Base-by-base conservation (phyloP, 495 filamentous ascomycete genomes). In the Ramalina intermedia region DNA sequence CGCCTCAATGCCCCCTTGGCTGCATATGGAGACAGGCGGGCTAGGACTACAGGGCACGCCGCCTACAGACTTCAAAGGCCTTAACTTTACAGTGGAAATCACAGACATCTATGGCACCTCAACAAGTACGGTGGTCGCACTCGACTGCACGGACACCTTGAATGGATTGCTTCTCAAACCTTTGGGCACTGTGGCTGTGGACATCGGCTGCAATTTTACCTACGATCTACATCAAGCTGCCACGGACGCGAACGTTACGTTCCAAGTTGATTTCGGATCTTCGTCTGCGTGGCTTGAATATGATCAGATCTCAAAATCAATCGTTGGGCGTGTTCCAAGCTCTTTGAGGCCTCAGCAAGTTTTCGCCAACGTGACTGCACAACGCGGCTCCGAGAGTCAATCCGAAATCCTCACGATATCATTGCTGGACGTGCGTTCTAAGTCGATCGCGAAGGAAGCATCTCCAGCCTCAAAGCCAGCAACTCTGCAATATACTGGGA, bases 221-320 rank as follows among this genome's bases (percentile, higher is more conserved):
- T 82, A 84, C 42, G 67, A 73, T 4, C 69, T 94, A 35, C 67
- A 77, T 46, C 61, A 69, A 26, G 73, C 74, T 20, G 54, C 84
- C 17, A 56, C 76, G 12, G 67, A 66, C 23, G 59, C 65, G 21
- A 69, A 76, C 49, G 72, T 75, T 0, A 63, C 71, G 18, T 56
- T 90, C 1, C 69, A 69, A 12, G 62, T 83, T 2, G 61, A 75
- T 40, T 54, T 75, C n/a, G 69, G 64, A 17, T 52, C 69, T 2
- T 62, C 77, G 2, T 61, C 69, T 7, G 61, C 75, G 13, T 94
- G 87, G 88, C 66, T 91, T 9, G 67, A 65, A 1, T 85, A 85
- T 52, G 74, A 84, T 54, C 43, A 71, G 11, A 59, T 57, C 9
- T 76, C 72, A 37, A 61, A 72, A 50, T 71, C 69, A 2, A 65